Percentiles rank a stretch among this genome's conserved stretches.
Conservation (phyloP, 768 basidiomycete genomes). For the Strobilomyces dryophilus region DNA sequence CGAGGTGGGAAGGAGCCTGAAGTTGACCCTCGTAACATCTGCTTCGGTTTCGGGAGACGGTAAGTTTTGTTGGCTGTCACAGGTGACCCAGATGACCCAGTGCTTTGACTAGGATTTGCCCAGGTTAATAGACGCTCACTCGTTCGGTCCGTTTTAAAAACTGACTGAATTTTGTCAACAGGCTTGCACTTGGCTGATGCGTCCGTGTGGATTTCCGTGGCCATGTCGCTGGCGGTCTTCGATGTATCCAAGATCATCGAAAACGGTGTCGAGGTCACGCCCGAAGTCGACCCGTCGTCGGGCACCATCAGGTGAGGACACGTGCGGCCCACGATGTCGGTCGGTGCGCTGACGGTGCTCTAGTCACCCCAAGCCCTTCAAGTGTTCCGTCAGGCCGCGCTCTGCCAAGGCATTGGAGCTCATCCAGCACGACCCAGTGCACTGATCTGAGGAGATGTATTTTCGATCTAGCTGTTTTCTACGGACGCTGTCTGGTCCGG, state of each 20-base stretch:
- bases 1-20: conserved; percentile 36
- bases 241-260: conserved; percentile 42
- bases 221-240: conserved; percentile 45
- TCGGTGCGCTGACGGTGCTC: not conserved
- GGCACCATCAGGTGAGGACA: conserved; percentile 57
- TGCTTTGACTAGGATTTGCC: conserved; percentile 20
- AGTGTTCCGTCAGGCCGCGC: conserved; percentile 57
- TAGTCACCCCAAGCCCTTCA: conserved; percentile 60
- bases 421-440: conserved; percentile 43
- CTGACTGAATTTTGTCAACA: conserved; percentile 19
- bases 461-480: not conserved
- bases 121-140: conserved; percentile 16
- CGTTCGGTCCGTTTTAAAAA: conserved; percentile 15
- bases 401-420: conserved; percentile 52
- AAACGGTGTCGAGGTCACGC: conserved; percentile 46
- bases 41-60: conserved; percentile 71
- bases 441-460: conserved; percentile 8
- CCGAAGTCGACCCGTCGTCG: conserved; percentile 52
- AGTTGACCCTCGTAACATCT: conserved; percentile 53
- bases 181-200: conserved; percentile 52
- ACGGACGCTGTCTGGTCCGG: not conserved
- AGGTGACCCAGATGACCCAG: not conserved
- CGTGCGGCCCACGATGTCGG: not conserved
- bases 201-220: conserved; percentile 42
- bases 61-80: conserved; percentile 19